These are phyloP conservation scores for Ascochyta fabae DNA, from an alignment of 2,329 filamentous ascomycete species.

Conservation along the genomic window DNA sequence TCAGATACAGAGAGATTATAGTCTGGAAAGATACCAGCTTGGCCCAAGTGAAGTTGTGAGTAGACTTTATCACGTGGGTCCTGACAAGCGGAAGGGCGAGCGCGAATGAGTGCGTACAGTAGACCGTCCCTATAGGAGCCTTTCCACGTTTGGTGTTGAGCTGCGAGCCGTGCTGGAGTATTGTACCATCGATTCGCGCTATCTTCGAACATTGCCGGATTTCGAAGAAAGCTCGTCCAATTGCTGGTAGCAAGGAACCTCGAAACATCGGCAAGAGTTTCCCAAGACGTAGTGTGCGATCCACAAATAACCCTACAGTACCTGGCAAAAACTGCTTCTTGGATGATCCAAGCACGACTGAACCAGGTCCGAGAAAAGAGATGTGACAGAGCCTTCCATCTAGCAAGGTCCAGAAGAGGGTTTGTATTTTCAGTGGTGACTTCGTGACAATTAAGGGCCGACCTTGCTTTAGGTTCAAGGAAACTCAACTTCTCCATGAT, in stretches of 20 bases:
- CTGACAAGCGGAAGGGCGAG: slow-evolving; percentile 16
- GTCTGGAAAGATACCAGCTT: slow-evolving; percentile 17
- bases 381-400: slow-evolving; percentile 15
- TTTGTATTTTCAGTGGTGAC: slow-evolving; percentile 1
- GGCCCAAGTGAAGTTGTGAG: slow-evolving; percentile 21
- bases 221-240: slow-evolving; percentile 15
- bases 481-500: slow-evolving; percentile 4
- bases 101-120: slow-evolving; percentile 23
- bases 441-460: slow-evolving; percentile 5
- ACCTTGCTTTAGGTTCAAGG: background rate
- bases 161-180: slow-evolving; percentile 14
- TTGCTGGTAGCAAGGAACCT: slow-evolving; percentile 15
- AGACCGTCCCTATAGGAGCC: slow-evolving; percentile 14
- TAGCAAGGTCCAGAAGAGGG: background rate
- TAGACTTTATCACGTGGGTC: slow-evolving; percentile 30
- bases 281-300: slow-evolving; percentile 12
- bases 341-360: slow-evolving; percentile 21
- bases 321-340: slow-evolving; percentile 21
- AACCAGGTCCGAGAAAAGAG: slow-evolving; percentile 22
- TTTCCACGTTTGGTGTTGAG: slow-evolving; percentile 11
- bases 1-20: slow-evolving; percentile 12
- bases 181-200: slow-evolving; percentile 2
- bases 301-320: slow-evolving; percentile 18
- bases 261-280: slow-evolving; percentile 8
- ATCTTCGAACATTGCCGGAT: background rate